Conservation (phyloP, 192 early-diverging fungal species). For the Entomortierella chlamydospora region DNA sequence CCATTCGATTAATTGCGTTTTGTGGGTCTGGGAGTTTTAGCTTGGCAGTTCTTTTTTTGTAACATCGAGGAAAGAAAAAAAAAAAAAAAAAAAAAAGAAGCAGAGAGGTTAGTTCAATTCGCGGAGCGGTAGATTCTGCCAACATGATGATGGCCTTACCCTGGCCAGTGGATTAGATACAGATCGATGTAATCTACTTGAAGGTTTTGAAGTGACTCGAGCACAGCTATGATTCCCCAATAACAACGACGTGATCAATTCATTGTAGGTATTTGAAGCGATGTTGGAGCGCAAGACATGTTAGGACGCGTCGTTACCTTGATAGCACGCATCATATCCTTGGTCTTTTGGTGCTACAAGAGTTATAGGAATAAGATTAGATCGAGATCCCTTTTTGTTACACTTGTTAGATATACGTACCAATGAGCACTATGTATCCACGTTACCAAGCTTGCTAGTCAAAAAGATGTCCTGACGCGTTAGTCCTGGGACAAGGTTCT, state of each 20-base stretch:
- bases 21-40: conserved; percentile 54
- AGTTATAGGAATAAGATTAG: too few species aligned
- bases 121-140: background rate
- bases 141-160: conserved; percentile 43
- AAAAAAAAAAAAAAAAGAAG: conserved; percentile 10
- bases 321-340: conserved; percentile 69
- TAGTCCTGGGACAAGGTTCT: conserved; percentile 56
- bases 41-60: conserved; percentile 38
- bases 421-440: too few species aligned
- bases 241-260: too few species aligned
- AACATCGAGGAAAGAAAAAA: conserved; percentile 8
- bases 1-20: conserved; percentile 63
- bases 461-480: conserved; percentile 75
- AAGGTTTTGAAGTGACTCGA: conserved; percentile 65
- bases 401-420: too few species aligned
- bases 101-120: background rate
- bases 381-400: too few species aligned
- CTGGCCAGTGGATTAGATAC: conserved; percentile 85
- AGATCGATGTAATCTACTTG: conserved; percentile 78
- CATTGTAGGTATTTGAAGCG: too few species aligned
- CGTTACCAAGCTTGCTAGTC: conserved; percentile 76
- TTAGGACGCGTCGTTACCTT: conserved; percentile 50
- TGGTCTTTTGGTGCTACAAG: conserved; percentile 72
- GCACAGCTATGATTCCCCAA: conserved; percentile 56
- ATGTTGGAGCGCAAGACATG: background rate